These are phyloP conservation scores for Limnanthes douglasii DNA, from an alignment of 345 rosid genomes.

Conservation along the genomic window DNA sequence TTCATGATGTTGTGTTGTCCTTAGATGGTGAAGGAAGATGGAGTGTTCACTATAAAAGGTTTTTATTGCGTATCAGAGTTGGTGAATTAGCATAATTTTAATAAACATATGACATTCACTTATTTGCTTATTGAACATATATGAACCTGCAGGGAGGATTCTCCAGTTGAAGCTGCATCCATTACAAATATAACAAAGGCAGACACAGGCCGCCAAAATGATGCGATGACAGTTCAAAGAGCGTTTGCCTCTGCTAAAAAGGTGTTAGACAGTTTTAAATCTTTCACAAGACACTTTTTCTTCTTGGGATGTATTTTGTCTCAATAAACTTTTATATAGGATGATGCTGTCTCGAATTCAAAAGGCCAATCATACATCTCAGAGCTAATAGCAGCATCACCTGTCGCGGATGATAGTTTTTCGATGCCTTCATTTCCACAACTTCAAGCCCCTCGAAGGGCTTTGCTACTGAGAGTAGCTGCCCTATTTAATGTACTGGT, in stretches of 20 bases:
- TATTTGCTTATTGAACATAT: conserved; percentile 8
- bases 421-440: conserved; percentile 63
- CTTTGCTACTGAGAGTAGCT: conserved; percentile 73
- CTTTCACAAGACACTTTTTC: too few species aligned
- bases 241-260: conserved; percentile 60
- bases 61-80: conserved; percentile 6
- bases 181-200: conserved; percentile 22
- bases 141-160: conserved; percentile 48
- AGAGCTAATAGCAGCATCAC: conserved; percentile 56
- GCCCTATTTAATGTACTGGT: conserved; percentile 84
- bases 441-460: conserved; percentile 39
- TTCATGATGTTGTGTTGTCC: conserved; percentile 91
- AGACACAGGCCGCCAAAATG: conserved; percentile 58
- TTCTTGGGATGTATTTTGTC: too few species aligned
- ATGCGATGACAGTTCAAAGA: conserved; percentile 81
- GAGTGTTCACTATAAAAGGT: conserved; percentile 80
- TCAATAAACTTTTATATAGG: conserved; percentile 40
- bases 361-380: conserved; percentile 49
- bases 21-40: conserved; percentile 98
- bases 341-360: conserved; percentile 30
- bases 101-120: too few species aligned
- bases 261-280: too few species aligned
- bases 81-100: conserved; percentile 5
- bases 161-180: conserved; percentile 28
- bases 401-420: conserved; percentile 20